These are phyloP conservation scores for Rhodotorula paludigena DNA, from an alignment of 768 basidiomycete species.

Conservation along the genomic window DNA sequence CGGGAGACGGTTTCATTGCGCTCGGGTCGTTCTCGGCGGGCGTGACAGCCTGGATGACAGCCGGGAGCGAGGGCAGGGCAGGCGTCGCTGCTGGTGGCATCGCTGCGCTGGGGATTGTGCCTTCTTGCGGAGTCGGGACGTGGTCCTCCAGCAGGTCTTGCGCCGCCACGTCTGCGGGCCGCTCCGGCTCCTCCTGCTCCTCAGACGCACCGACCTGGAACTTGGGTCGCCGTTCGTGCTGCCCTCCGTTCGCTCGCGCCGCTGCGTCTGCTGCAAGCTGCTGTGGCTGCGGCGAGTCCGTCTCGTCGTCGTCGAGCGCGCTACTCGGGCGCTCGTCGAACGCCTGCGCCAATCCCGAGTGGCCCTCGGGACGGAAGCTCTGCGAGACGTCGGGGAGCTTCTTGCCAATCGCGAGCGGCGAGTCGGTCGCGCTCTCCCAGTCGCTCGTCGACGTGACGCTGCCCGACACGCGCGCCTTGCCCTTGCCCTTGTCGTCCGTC, in stretches of 20 bases:
- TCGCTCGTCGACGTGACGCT: constrained; percentile 22
- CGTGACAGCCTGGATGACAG: constrained; percentile 13
- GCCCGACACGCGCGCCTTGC: constrained; percentile 1
- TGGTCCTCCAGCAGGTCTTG: not conserved
- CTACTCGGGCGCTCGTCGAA: constrained; percentile 6
- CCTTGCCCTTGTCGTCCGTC: not conserved
- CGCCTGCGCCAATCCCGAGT: constrained; percentile 6
- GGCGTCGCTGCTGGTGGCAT: constrained; percentile 28
- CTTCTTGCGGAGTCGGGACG: not conserved
- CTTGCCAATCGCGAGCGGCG: constrained; percentile 19
- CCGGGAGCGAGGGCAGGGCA: constrained; percentile 11
- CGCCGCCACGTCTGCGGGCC: not conserved
- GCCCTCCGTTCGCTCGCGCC: not conserved
- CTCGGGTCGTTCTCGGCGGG: not conserved
- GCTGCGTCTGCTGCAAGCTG: not conserved
- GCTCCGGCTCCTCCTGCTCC: not conserved
- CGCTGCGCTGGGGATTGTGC: constrained; percentile 9
- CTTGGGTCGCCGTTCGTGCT: constrained; percentile 25
- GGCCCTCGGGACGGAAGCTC: not conserved
- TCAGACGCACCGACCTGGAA: constrained; percentile 22
- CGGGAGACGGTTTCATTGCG: not conserved
- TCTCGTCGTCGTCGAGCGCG: no score
- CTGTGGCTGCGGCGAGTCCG: not conserved
- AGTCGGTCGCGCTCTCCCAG: constrained; percentile 38
- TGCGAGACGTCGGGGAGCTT: constrained; percentile 20